Percentiles rank a stretch among this genome's conserved stretches.
Conservation (phyloP, 148 eudicot species). For the Dianthus caryophyllus region DNA sequence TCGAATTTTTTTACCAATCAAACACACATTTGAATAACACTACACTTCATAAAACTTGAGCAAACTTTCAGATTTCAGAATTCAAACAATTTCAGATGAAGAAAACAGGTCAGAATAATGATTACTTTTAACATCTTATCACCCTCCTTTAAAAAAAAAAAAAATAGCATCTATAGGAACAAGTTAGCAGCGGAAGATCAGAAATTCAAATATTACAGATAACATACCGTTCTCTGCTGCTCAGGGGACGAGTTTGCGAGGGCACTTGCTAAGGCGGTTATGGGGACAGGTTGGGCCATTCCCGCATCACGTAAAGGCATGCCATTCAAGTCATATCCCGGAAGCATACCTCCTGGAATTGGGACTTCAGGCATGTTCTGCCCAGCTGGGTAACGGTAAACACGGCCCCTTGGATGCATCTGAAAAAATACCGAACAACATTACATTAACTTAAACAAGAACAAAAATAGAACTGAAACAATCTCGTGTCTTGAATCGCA, state of each 20-base stretch:
- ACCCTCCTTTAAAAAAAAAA: no score
- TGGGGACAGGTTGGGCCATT: constrained; percentile 57
- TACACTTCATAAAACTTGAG: no score
- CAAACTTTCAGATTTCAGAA: no score
- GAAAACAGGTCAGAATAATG: no score
- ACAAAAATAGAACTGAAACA: neutral
- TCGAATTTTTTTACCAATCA: no score
- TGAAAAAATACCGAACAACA: constrained; percentile 20
- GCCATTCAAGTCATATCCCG: constrained; percentile 65
- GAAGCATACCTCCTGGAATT: constrained; percentile 59
- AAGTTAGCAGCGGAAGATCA: neutral
- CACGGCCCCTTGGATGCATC: constrained; percentile 86
- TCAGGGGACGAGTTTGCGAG: constrained; percentile 81
- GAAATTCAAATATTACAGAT: neutral
- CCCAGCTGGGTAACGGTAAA: constrained; percentile 71
- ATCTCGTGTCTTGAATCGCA: neutral
- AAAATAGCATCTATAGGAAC: no score
- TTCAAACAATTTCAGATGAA: no score
- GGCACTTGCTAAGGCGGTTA: constrained; percentile 70
- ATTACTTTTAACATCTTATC: no score
- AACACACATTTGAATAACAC: no score
- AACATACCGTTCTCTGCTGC: constrained; percentile 75
- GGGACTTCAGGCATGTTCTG: constrained; percentile 52
- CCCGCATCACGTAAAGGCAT: constrained; percentile 67
- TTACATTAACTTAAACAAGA: neutral